Conservation (phyloP, 2,329 filamentous ascomycete species). For the Curvularia lunata region DNA sequence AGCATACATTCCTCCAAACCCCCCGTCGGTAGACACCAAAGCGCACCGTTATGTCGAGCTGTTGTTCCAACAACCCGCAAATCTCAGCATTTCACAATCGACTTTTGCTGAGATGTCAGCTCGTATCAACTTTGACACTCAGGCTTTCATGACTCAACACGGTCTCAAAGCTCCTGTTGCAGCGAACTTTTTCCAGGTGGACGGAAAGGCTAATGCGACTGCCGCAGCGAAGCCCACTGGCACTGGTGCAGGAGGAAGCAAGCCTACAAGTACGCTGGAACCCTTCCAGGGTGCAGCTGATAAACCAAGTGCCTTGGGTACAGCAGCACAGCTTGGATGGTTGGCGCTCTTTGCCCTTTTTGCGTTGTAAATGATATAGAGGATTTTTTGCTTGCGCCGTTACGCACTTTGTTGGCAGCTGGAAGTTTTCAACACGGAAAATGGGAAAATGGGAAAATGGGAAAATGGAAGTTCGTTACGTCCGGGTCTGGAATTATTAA, state of each 20-base stretch:
- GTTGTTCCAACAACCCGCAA: slow-evolving; percentile 41
- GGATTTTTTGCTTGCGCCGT: neutral
- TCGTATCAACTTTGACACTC: slow-evolving; percentile 41
- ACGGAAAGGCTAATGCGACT: slow-evolving; percentile 31
- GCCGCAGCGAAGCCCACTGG: slow-evolving; percentile 8
- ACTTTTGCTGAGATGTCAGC: slow-evolving; percentile 30
- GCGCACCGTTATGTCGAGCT: slow-evolving; percentile 47
- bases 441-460: neutral
- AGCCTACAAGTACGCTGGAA: slow-evolving; percentile 16
- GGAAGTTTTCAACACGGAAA: neutral
- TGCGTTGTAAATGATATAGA: slow-evolving; percentile 5
- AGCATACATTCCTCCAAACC: slow-evolving; percentile 40
- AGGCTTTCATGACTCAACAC: slow-evolving; percentile 34
- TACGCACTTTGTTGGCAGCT: neutral
- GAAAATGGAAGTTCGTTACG: neutral
- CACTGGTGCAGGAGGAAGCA: slow-evolving; percentile 26
- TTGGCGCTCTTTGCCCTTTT: slow-evolving; percentile 25
- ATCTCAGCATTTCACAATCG: slow-evolving; percentile 28
- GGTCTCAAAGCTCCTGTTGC: slow-evolving; percentile 37
- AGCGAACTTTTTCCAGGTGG: slow-evolving; percentile 46
- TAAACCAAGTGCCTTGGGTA: slow-evolving; percentile 15
- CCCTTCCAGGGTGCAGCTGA: slow-evolving; percentile 33
- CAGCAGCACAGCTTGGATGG: slow-evolving; percentile 22
- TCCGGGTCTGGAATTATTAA: neutral
- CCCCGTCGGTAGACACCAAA: slow-evolving; percentile 42